A percentile compares a stretch with the other conserved stretches of the same genome.
phyloP scores from a whole-genome alignment of 2,329 filamentous ascomycete genomes.

The Fulvia fulva region DNA sequence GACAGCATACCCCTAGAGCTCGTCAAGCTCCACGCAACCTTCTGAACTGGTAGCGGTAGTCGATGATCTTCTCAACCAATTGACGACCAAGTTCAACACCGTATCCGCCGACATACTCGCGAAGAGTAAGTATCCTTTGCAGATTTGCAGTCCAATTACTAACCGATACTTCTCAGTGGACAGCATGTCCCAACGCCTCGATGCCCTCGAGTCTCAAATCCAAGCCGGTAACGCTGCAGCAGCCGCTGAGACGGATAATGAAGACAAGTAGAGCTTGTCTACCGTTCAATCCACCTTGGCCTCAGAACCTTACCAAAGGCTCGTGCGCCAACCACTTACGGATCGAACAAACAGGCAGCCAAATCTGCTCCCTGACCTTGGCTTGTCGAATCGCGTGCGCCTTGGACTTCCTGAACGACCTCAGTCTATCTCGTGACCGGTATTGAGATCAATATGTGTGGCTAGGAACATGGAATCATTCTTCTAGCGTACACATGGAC shows the following conservation, averaged over 20 bases:
- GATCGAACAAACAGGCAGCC: background rate
- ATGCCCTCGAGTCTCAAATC: constrained; percentile 74
- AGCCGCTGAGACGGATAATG: constrained; percentile 4
- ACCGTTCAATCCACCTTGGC: background rate
- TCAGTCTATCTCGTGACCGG: background rate
- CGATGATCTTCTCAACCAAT: constrained; percentile 78
- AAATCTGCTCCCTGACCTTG: background rate
- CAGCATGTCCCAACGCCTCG: constrained; percentile 82
- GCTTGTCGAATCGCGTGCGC: background rate
- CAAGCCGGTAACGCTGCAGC: constrained; percentile 48
- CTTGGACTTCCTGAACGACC: background rate
- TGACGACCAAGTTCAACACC: constrained; percentile 79
- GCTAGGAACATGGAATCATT: too few species aligned
- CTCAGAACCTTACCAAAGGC: background rate
- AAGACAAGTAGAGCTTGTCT: constrained; percentile 3
- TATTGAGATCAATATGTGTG: background rate
- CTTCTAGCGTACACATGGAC: too few species aligned
- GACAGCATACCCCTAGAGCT: background rate
- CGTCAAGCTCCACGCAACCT: constrained; percentile 39
- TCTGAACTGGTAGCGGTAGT: constrained; percentile 73
- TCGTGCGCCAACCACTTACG: background rate
- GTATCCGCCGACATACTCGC: constrained; percentile 84
- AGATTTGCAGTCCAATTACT: background rate
- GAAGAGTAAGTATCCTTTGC: constrained; percentile 61
- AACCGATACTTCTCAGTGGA: constrained; percentile 65